These are phyloP conservation scores for Neofusicoccum umdonicola DNA, from an alignment of 2,329 filamentous ascomycete genomes.

Conservation along the genomic window DNA sequence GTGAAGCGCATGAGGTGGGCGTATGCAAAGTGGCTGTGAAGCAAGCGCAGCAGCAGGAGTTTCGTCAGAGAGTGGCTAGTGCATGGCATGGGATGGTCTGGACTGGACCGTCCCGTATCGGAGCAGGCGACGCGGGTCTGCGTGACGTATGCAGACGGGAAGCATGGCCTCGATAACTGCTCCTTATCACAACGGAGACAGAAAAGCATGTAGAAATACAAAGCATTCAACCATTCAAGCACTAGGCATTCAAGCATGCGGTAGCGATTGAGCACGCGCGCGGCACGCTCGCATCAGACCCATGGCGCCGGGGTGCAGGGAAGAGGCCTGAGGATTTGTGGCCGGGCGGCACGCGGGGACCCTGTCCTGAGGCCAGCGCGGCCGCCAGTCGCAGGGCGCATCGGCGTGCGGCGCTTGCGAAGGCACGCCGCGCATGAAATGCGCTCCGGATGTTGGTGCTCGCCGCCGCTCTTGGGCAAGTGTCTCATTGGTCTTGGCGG, in stretches of 20 bases:
- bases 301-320: neutral
- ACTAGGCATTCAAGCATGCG: neutral
- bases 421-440: neutral
- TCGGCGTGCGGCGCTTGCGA: neutral
- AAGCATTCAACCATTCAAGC: neutral
- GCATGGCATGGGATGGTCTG: neutral
- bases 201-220: neutral
- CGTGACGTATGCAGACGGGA: neutral
- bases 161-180: too few relatives aligned
- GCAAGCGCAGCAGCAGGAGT: neutral
- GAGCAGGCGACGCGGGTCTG: neutral
- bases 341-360: neutral
- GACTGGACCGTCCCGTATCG: neutral
- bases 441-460: neutral
- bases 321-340: neutral
- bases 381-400: neutral
- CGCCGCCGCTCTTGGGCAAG: conserved; percentile 6
- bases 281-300: neutral
- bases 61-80: neutral
- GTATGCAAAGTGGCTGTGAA: conserved; percentile 69
- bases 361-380: neutral
- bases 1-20: conserved; percentile 86
- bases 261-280: neutral
- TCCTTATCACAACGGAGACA: neutral
- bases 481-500: conserved; percentile 9